Evolutionary conservation across 2,329 filamentous ascomycete species (phyloP), one percentile per base, ranked within the genome.

Genomic region (Neonectria coccinea): DNA sequence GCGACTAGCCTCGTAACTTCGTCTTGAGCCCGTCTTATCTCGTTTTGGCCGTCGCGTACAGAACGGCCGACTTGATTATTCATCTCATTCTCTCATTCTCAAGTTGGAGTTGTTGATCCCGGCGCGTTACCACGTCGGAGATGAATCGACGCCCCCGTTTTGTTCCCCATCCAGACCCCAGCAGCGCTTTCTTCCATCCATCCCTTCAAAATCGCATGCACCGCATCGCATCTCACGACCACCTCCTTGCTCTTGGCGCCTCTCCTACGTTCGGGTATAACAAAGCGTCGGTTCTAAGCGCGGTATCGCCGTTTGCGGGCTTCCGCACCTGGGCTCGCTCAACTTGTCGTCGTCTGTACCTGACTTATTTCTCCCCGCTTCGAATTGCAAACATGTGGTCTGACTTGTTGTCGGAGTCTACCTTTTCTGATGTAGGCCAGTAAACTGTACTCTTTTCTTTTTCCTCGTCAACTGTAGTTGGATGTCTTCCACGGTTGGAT

Each of bases 281-380:
- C 18, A 33, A 20, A 20, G 39, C n/a, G 51, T 60, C 57, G 57
- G 57, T 27, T 54, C 50, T 60, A 60, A 41, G 39, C 41, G 50
- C 12, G 50, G 57, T 60, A 60, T 47, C 57, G 50, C 57, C 57
- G 57, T 39, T 36, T 60, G 56, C 48, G 56, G 56, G 18, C 48
- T 14, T 53, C 14, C 25, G 25, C 25, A 25, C 2, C 25, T 25
- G 1, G 25, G 25, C 25, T 25, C 1, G 25, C 25, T 25, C 25
- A 25, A 25, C 25, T 25, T 25, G 25, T 25, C 25, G 25, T 25
- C 6, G 25, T 25, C 25, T 25, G 25, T 25, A 25, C 25, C 25
- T 22, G 22, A 22, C 25, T 25, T 5, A 25, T 25, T 25, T 25
- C 5, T n/a, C n/a, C 10, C 27, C 33, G n/a, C 29, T 10, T 36